Percentiles rank a stretch among this genome's conserved stretches.
Evolutionary conservation across 257 asterid species (phyloP).

Genomic region (Scutellaria galericulata): DNA sequence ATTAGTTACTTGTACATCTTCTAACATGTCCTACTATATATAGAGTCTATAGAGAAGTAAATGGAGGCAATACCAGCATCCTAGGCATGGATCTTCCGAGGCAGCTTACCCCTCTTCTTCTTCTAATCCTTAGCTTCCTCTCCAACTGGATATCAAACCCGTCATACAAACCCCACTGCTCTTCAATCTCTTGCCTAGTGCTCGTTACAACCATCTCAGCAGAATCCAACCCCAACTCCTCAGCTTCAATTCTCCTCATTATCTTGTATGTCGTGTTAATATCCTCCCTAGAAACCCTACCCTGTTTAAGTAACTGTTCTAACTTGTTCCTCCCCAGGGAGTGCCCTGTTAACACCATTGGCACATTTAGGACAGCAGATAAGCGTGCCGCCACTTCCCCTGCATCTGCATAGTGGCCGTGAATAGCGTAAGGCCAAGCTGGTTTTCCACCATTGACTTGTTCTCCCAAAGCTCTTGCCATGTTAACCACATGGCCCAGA

Average conservation of each 20-base stretch:
- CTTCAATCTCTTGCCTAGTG: slow-evolving; percentile 74
- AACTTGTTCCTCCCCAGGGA: slow-evolving; percentile 70
- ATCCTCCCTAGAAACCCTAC: slow-evolving; percentile 65
- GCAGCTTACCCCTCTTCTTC: slow-evolving; percentile 66
- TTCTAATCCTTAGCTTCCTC: slow-evolving; percentile 64
- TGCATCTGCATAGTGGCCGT: slow-evolving; percentile 78
- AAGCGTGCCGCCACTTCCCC: slow-evolving; percentile 64
- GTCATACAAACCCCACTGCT: slow-evolving; percentile 78
- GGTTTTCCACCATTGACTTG: slow-evolving; percentile 56
- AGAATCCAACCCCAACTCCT: slow-evolving; percentile 63
- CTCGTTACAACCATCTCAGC: slow-evolving; percentile 74
- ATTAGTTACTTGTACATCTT: too few species aligned
- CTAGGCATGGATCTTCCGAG: slow-evolving; percentile 75
- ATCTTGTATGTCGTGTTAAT: slow-evolving; percentile 65
- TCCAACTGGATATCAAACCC: slow-evolving; percentile 69
- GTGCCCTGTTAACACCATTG: slow-evolving; percentile 73
- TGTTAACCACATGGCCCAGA: slow-evolving; percentile 55
- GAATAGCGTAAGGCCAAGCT: slow-evolving; percentile 69
- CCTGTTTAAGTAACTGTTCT: slow-evolving; percentile 70
- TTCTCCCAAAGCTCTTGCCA: slow-evolving; percentile 68
- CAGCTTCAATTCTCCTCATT: slow-evolving; percentile 66
- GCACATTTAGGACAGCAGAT: slow-evolving; percentile 63
- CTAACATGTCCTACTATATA: too few species aligned
- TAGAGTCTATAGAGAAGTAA: too few species aligned
- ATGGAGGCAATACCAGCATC: slow-evolving; percentile 52